These are phyloP conservation scores for Penicillium herquei DNA, from an alignment of 495 filamentous ascomycete species.

Conservation along the genomic window DNA sequence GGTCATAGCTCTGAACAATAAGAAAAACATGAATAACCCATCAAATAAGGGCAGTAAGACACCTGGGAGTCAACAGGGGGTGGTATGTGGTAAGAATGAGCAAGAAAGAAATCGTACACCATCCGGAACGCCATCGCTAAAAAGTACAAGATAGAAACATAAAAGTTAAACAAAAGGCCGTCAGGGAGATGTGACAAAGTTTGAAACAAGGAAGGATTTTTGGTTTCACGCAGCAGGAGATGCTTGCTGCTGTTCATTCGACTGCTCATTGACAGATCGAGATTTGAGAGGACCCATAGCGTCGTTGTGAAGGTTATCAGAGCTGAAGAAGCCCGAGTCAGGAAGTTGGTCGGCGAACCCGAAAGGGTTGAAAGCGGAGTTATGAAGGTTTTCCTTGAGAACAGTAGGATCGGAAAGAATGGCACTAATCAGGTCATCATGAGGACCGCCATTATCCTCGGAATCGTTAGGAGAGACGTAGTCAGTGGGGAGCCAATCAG, in stretches of 20 bases:
- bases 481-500: constrained; percentile 40
- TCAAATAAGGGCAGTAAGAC: constrained; percentile 6
- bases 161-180: constrained; percentile 1
- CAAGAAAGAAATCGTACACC: constrained; percentile 6
- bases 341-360: constrained; percentile 27
- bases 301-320: constrained; percentile 33
- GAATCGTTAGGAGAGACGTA: constrained; percentile 36
- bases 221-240: constrained; percentile 12
- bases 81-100: constrained; percentile 6
- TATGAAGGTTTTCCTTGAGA: constrained; percentile 26
- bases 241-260: constrained; percentile 16
- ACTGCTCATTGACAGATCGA: constrained; percentile 17
- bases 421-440: constrained; percentile 38
- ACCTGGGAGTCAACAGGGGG: neutral
- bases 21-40: neutral
- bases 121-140: constrained; percentile 42
- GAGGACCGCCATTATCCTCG: constrained; percentile 17
- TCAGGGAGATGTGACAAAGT: neutral
- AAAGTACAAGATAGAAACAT: constrained; percentile 15
- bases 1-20: constrained; percentile 17
- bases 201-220: too few species aligned
- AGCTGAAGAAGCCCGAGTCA: constrained; percentile 45
- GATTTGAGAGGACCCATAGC: constrained; percentile 20
- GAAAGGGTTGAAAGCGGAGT: constrained; percentile 33
- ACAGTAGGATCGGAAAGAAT: constrained; percentile 39